A percentile compares a stretch with the other conserved stretches of the same genome.
phyloP scores from a whole-genome alignment of 768 basidiomycete genomes.

The Sistotremastrum suecicum region DNA sequence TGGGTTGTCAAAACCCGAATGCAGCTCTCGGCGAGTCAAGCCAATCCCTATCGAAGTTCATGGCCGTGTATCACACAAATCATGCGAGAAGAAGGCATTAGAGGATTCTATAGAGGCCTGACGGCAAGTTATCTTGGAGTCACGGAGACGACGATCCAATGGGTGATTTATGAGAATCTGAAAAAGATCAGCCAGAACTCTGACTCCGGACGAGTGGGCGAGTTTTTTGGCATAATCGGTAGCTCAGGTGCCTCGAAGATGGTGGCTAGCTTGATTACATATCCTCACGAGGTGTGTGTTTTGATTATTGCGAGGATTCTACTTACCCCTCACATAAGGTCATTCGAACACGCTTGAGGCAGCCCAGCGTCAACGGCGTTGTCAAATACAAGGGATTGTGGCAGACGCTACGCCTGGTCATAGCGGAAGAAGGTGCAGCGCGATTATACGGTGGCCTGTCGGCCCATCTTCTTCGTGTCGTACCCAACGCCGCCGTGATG shows the following conservation, averaged over 20 bases:
- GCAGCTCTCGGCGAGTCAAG: slow-evolving; percentile 42
- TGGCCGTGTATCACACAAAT: slow-evolving; percentile 58
- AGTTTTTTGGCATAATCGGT: slow-evolving; percentile 74
- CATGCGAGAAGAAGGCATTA: slow-evolving; percentile 62
- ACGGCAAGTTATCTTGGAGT: slow-evolving; percentile 93
- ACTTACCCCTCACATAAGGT: slow-evolving; percentile 34
- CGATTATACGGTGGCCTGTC: slow-evolving; percentile 85
- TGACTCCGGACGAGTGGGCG: slow-evolving; percentile 39
- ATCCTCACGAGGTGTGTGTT: slow-evolving; percentile 83
- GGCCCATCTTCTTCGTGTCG: slow-evolving; percentile 91
- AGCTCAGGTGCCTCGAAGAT: slow-evolving; percentile 91
- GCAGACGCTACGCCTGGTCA: slow-evolving; percentile 74
- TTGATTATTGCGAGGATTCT: background rate
- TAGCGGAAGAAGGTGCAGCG: slow-evolving; percentile 79
- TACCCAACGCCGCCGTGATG: slow-evolving; percentile 96
- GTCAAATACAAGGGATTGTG: slow-evolving; percentile 74
- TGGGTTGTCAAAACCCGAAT: slow-evolving; percentile 99
- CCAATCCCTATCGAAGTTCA: slow-evolving; percentile 34
- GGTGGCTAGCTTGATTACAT: slow-evolving; percentile 88
- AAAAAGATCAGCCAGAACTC: slow-evolving; percentile 49
- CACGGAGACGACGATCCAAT: slow-evolving; percentile 92
- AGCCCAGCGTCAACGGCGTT: slow-evolving; percentile 67
- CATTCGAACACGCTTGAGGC: slow-evolving; percentile 80
- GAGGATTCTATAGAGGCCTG: slow-evolving; percentile 89
- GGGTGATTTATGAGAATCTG: slow-evolving; percentile 90